These are phyloP conservation scores for Mycocentrospora acerina DNA, from an alignment of 2,329 filamentous ascomycete genomes.

Conservation along the genomic window DNA sequence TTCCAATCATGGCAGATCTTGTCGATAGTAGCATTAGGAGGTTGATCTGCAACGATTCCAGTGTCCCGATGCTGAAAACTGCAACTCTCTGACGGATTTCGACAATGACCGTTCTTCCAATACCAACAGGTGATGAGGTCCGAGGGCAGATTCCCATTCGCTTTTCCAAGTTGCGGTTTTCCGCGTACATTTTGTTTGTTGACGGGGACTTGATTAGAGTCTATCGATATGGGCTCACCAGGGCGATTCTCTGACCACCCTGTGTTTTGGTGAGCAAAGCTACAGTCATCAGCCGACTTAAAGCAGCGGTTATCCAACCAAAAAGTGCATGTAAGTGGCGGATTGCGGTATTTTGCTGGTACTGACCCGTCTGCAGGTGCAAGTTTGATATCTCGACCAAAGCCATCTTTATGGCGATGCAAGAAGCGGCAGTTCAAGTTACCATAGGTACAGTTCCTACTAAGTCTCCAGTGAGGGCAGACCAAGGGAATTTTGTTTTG, in stretches of 20 bases:
- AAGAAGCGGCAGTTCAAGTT: conserved; percentile 26
- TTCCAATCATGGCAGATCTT: conserved; percentile 25
- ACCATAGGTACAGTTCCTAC: conserved; percentile 18
- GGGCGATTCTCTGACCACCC: conserved; percentile 13
- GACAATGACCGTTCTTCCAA: conserved; percentile 16
- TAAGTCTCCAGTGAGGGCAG: conserved; percentile 32
- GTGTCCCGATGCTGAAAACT: conserved; percentile 18
- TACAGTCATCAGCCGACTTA: conserved; percentile 22
- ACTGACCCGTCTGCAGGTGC: conserved; percentile 17
- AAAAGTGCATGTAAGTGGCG: conserved; percentile 30
- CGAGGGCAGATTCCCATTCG: background rate
- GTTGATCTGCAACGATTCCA: conserved; percentile 10
- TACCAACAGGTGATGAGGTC: conserved; percentile 23
- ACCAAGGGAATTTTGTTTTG: conserved; percentile 29
- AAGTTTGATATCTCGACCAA: conserved; percentile 18
- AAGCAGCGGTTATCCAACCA: conserved; percentile 28
- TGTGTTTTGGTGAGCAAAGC: conserved; percentile 34
- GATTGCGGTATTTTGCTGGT: conserved; percentile 27
- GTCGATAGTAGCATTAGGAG: conserved; percentile 4
- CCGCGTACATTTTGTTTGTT: conserved; percentile 1
- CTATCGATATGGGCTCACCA: conserved; percentile 8
- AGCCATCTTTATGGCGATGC: conserved; percentile 24
- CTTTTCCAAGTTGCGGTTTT: background rate
- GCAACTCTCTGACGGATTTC: conserved; percentile 8
- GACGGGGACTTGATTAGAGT: conserved; percentile 2